Evolutionary conservation across 331 rosid genomes (phyloP).

Genomic region (Acacia concinna): DNA sequence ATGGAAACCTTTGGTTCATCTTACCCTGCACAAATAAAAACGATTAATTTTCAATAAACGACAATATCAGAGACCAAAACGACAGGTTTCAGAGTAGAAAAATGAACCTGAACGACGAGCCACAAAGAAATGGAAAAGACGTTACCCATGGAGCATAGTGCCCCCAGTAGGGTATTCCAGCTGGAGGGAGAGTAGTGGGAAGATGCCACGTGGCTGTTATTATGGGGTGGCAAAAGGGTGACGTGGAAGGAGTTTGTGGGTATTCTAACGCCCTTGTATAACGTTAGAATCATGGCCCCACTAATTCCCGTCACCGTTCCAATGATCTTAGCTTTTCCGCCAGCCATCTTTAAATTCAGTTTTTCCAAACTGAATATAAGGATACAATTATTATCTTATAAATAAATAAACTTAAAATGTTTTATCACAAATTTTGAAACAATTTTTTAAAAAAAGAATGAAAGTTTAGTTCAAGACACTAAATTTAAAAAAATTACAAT

Average conservation of each 20-base stretch:
- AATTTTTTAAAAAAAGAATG: no score
- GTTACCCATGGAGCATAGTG: constrained; percentile 26
- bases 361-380: constrained; percentile 40
- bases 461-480: no score
- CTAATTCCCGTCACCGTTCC: constrained; percentile 54
- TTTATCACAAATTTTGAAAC: no score
- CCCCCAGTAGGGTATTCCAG: constrained; percentile 23
- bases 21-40: not conserved
- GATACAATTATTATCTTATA: no score
- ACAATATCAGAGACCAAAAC: not conserved
- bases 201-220: not conserved
- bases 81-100: not conserved
- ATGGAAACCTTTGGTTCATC: not conserved
- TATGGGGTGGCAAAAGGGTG: constrained; percentile 23
- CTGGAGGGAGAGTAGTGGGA: not conserved
- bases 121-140: constrained; percentile 36
- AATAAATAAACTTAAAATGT: no score
- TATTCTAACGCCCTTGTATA: constrained; percentile 41
- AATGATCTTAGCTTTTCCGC: constrained; percentile 46
- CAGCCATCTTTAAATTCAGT: constrained; percentile 25
- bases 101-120: constrained; percentile 49
- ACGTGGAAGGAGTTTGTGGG: constrained; percentile 37
- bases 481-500: no score
- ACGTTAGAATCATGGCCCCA: constrained; percentile 55
- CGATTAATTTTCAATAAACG: not conserved